Conservation (phyloP, 495 filamentous ascomycete species). For the Penicillium steckii region DNA sequence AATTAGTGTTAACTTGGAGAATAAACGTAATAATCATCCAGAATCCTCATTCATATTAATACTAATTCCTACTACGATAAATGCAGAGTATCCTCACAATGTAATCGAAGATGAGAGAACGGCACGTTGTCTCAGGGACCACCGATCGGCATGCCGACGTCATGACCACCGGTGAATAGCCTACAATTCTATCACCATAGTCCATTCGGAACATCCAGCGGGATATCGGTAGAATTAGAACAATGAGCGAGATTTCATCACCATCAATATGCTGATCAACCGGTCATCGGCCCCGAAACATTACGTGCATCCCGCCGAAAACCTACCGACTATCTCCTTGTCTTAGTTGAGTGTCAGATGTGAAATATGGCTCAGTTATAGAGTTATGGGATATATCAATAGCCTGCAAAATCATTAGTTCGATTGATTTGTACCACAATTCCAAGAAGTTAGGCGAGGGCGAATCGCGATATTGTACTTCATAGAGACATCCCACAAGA, state of each 20-base stretch:
- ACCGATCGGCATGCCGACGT: constrained; percentile 29
- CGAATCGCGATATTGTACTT: too few relatives aligned
- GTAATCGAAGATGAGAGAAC: neutral
- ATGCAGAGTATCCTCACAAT: neutral
- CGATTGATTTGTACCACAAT: neutral
- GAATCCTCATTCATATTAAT: too few relatives aligned
- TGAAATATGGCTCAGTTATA: neutral
- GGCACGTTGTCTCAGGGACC: neutral
- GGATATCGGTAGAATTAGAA: neutral
- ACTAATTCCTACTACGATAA: too few relatives aligned
- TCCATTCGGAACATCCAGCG: neutral
- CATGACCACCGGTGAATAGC: constrained; percentile 8
- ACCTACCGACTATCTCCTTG: neutral
- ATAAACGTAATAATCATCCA: neutral
- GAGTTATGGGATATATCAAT: neutral
- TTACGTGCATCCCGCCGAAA: neutral
- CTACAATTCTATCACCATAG: neutral
- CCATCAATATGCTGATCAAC: neutral
- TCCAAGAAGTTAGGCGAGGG: neutral
- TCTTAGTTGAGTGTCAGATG: neutral
- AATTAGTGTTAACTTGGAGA: neutral
- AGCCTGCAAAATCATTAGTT: too few relatives aligned
- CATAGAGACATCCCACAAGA: too few relatives aligned
- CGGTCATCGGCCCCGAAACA: neutral
- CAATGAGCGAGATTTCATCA: neutral